Conservation (phyloP, 495 filamentous ascomycete genomes). For the Ramalina intermedia region DNA sequence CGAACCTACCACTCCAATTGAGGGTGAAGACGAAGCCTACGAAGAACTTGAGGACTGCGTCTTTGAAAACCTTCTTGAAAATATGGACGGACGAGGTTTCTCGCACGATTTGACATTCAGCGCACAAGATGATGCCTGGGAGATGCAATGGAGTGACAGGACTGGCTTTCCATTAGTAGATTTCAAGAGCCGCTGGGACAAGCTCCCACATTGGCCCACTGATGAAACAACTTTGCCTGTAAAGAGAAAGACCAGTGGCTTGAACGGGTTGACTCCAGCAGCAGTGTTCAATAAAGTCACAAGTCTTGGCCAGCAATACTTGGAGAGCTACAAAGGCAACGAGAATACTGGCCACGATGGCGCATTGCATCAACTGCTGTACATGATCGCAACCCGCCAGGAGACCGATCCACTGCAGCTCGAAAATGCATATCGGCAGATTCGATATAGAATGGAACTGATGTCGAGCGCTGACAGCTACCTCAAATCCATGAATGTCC, state of each 20-base stretch:
- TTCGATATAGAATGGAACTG: conserved; percentile 4
- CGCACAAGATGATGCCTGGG: conserved; percentile 18
- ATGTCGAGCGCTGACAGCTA: conserved; percentile 7
- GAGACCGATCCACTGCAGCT: neutral
- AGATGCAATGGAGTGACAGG: conserved; percentile 10
- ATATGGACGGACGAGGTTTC: conserved; percentile 9
- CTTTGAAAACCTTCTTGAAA: conserved; percentile 10
- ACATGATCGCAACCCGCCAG: neutral
- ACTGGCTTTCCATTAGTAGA: conserved; percentile 12
- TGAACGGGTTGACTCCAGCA: neutral
- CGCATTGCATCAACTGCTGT: neutral
- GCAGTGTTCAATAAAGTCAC: neutral
- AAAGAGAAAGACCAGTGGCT: conserved; percentile 1
- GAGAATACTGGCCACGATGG: neutral
- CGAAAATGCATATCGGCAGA: neutral
- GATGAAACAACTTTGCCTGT: neutral
- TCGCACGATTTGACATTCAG: conserved; percentile 14
- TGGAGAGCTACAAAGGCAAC: conserved; percentile 1
- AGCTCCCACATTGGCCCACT: neutral
- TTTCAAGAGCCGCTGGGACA: neutral
- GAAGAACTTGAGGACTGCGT: conserved; percentile 10
- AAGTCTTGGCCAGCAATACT: neutral
- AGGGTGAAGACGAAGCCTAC: conserved; percentile 10
- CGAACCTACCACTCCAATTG: neutral
- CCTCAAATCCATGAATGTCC: neutral